Conservation (phyloP, 164 flowering plant genomes). For the Malania oleifera region DNA sequence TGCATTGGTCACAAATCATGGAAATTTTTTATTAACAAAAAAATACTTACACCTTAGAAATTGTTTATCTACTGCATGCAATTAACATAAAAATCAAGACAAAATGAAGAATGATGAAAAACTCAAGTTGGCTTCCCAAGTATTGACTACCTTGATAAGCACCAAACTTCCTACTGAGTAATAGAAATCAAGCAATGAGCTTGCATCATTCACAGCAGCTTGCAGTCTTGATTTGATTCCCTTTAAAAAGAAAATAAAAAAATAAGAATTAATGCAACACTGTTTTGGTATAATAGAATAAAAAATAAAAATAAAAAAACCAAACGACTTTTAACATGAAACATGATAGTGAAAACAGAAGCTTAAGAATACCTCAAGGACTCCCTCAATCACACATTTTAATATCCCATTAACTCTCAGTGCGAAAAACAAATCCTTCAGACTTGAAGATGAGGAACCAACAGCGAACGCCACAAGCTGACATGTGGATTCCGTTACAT, state of each 20-base stretch:
- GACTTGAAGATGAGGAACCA: conserved; percentile 45
- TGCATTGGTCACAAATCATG: too few species aligned
- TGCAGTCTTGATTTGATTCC: conserved; percentile 51
- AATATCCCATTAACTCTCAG: conserved; percentile 51
- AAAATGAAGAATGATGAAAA: not conserved
- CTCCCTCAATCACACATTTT: conserved; percentile 48
- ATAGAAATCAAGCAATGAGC: conserved; percentile 71
- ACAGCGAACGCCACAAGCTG: conserved; percentile 38
- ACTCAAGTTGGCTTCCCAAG: not conserved
- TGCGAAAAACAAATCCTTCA: conserved; percentile 62
- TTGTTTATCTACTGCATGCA: too few species aligned
- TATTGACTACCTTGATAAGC: conserved; percentile 63
- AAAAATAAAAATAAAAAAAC: too few species aligned
- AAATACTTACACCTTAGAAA: not conserved
- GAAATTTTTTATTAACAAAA: too few species aligned
- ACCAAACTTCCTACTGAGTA: conserved; percentile 61
- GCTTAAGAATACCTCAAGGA: conserved; percentile 48
- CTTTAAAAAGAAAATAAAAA: conserved; percentile 26
- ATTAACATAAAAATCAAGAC: not conserved
- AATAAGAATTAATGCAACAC: not conserved
- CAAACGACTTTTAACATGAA: not conserved
- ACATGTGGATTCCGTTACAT: conserved; percentile 44
- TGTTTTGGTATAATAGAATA: too few species aligned
- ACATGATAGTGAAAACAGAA: not conserved
- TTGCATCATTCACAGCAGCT: conserved; percentile 48